These are phyloP conservation scores for Salix brachista DNA, from an alignment of 345 rosid species.

Conservation along the genomic window DNA sequence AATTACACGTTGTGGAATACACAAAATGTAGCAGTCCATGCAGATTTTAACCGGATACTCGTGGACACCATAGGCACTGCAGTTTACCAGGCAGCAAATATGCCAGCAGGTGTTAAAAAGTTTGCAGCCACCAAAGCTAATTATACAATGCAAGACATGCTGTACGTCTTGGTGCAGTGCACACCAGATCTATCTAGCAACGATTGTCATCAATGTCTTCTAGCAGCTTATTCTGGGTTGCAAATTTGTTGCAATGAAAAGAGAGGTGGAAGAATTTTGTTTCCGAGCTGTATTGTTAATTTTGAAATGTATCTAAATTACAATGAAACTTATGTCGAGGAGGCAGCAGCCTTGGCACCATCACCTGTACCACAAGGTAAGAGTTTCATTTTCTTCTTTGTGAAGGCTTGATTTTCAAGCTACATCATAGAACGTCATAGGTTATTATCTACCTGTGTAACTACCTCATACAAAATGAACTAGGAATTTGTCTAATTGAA, in stretches of 20 bases:
- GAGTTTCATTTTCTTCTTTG: no score
- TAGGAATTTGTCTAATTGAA: no score
- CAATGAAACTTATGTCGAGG: not conserved
- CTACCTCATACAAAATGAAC: no score
- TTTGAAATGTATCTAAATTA: conserved; percentile 30
- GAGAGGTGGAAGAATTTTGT: conserved; percentile 28
- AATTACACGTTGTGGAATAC: not conserved
- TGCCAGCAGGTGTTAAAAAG: conserved; percentile 13
- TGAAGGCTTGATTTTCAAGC: no score
- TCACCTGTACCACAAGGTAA: no score
- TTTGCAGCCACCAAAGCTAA: conserved; percentile 22
- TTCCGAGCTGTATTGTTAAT: conserved; percentile 35
- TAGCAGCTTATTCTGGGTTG: not conserved
- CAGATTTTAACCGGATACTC: not conserved
- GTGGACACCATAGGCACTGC: conserved; percentile 1
- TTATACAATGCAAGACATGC: conserved; percentile 5
- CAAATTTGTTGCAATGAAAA: conserved; percentile 10
- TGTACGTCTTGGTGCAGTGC: conserved; percentile 48
- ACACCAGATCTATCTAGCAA: conserved; percentile 39
- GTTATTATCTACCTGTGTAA: no score
- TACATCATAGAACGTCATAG: no score
- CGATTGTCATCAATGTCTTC: conserved; percentile 43
- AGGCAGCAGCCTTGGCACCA: not conserved
- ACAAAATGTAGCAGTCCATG: not conserved
- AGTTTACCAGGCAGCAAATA: conserved; percentile 4